Evolutionary conservation across 106 monocot genomes (phyloP), one percentile per base, ranked within the genome.

Genomic region (Gastrodia elata): DNA sequence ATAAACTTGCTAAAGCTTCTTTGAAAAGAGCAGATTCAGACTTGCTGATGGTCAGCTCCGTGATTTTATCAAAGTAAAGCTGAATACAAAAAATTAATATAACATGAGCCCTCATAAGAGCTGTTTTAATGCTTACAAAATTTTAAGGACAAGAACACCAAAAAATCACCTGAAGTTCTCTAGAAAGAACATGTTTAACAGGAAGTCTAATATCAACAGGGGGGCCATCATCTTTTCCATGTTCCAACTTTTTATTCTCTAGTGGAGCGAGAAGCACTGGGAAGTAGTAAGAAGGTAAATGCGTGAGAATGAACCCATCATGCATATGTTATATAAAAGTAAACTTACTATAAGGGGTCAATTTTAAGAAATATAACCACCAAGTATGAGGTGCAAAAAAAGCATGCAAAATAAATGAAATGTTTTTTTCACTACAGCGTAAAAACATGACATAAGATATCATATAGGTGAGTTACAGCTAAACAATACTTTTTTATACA

Each of bases 41-140:
- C 75, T 76, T 91, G 68, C 76, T 83, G 64, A 89, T 55, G 20
- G 80, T 83, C 40, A 98, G 87, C 74, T 91, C 93, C 11, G 86
- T 84, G 46, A 98, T 98, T 70, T 98, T 98, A 58, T 91, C 98
- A 78, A 98, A 93, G 77, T 98, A 98, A n/a, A 93, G 70, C 98
- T 98, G 85, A 77, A 72, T 61, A 14, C 20, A 13, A 75, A 81
- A 15, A 75, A 11, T 70, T 28, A 43, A 36, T 37, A 67, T 69
- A 13, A 32, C 1, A 69, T 9, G 27, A 14, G 40, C 20, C 18
- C 39, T 1, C 25, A 41, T 39, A 40, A 24, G 18, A 69, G 14
- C 25, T 7, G 34, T 37, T 67, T 67, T 67, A 37, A 67, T 38
- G 22, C 18, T 35, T 18, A 35, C n/a, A 16, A 67, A 67, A 67